Conservation (phyloP, 2,329 filamentous ascomycete genomes). For the Emmonsia crescens region DNA sequence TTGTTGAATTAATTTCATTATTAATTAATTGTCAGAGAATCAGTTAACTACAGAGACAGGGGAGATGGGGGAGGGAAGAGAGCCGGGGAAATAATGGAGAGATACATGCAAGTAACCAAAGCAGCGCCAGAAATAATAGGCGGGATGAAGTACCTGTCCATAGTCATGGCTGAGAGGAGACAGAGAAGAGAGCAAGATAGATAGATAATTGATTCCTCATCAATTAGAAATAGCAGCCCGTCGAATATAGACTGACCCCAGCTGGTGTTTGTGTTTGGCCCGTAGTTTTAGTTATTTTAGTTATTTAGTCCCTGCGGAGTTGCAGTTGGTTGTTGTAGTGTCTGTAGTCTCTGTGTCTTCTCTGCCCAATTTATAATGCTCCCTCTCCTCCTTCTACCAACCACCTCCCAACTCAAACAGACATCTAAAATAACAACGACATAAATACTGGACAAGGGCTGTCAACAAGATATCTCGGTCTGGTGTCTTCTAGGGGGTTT, state of each 20-base stretch:
- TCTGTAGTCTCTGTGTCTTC: too few species aligned
- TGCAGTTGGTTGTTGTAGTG: neutral
- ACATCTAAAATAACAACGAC: too few species aligned
- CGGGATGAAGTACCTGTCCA: neutral
- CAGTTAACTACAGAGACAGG: neutral
- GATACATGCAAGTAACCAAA: neutral
- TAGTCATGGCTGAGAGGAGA: neutral
- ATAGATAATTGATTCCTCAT: neutral
- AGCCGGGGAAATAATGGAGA: neutral
- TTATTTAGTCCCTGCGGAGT: neutral
- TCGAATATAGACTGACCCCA: too few species aligned
- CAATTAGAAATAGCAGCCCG: too few species aligned
- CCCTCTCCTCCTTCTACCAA: too few species aligned
- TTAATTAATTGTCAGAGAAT: neutral
- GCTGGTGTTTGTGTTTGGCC: neutral
- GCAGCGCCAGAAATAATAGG: neutral
- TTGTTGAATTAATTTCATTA: neutral
- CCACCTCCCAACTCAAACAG: too few species aligned
- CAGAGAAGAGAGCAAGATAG: neutral
- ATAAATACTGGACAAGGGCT: too few species aligned
- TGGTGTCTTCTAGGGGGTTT: neutral
- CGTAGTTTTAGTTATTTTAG: neutral
- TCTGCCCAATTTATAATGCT: neutral
- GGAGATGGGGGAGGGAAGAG: neutral
- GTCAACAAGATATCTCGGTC: neutral